A percentile compares a stretch with the other conserved stretches of the same genome.
Evolutionary conservation across 345 rosid genomes (phyloP).

Genomic region (Lepidium africanum): DNA sequence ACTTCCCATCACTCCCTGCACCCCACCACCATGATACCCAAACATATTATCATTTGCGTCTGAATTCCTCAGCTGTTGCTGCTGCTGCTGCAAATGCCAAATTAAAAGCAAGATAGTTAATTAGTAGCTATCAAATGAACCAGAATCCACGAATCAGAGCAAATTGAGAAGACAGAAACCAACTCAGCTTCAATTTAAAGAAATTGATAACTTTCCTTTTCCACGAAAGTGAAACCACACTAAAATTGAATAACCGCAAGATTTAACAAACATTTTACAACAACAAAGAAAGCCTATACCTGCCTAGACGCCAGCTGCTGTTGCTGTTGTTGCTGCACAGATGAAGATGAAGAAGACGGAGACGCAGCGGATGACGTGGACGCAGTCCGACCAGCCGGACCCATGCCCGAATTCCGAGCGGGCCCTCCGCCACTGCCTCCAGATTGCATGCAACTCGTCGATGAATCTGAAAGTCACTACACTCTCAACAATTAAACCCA

Average conservation of each 20-base stretch:
- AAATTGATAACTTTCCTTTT: slow-evolving; percentile 5
- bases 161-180: not conserved
- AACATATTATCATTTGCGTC: slow-evolving; percentile 69
- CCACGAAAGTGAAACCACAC: not conserved
- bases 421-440: slow-evolving; percentile 80
- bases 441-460: slow-evolving; percentile 63
- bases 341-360: slow-evolving; percentile 93
- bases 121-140: not conserved
- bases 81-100: slow-evolving; percentile 61
- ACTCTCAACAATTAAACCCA: slow-evolving; percentile 4
- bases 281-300: slow-evolving; percentile 32
- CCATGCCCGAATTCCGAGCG: slow-evolving; percentile 55
- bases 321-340: slow-evolving; percentile 63
- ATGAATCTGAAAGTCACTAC: slow-evolving; percentile 16
- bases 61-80: slow-evolving; percentile 57
- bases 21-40: slow-evolving; percentile 70
- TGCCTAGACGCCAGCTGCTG: slow-evolving; percentile 64
- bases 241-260: not conserved
- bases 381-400: slow-evolving; percentile 67
- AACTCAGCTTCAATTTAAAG: not conserved
- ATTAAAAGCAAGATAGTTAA: not conserved
- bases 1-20: slow-evolving; percentile 68
- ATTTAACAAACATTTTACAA: not conserved
- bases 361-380: slow-evolving; percentile 90
- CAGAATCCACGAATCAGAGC: not conserved